phyloP scores from a whole-genome alignment of 768 basidiomycete species.

The Russula vinacea region DNA sequence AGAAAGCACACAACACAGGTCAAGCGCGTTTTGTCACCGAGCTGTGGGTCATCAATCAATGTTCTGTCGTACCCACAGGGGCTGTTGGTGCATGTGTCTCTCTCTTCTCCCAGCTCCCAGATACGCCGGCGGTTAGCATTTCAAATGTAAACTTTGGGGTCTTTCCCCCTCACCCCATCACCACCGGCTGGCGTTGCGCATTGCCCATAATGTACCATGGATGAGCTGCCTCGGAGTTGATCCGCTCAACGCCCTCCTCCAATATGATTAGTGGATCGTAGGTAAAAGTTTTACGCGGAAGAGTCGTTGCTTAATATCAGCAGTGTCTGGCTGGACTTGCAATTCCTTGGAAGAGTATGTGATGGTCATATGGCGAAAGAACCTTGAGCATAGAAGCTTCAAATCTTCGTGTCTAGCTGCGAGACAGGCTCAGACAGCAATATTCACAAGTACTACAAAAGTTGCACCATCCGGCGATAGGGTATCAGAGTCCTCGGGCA shows the following conservation, averaged over 20 bases:
- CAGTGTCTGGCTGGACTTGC: neutral
- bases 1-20: neutral
- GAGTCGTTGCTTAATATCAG: neutral
- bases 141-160: constrained; percentile 17
- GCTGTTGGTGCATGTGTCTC: constrained; percentile 2
- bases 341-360: neutral
- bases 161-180: neutral
- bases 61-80: neutral
- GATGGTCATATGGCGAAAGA: neutral
- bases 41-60: neutral
- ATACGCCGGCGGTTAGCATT: constrained; percentile 3
- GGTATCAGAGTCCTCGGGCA: neutral
- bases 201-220: neutral
- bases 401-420: neutral
- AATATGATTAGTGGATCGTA: neutral
- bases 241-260: neutral
- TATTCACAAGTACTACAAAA: neutral
- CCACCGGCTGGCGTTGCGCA: neutral
- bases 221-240: neutral
- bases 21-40: neutral
- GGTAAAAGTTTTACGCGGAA: neutral
- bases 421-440: no score
- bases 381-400: neutral
- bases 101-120: neutral
- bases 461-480: constrained; percentile 2